Base-by-base conservation (phyloP, 2,329 filamentous ascomycete genomes). In the Aschersonia sp. region DNA sequence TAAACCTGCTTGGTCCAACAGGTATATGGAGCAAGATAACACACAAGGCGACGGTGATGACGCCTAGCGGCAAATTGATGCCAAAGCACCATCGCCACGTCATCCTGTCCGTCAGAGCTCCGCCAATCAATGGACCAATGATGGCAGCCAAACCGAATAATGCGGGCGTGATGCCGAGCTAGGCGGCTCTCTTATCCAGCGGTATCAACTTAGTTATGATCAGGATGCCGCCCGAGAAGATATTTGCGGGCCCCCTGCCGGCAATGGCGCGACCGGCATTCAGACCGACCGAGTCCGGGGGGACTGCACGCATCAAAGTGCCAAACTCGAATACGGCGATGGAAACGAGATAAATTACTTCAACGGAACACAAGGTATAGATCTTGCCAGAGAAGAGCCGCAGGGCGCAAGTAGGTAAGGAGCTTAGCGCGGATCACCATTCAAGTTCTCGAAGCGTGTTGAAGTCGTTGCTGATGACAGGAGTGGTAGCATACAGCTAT, bases 131-230 rank as follows among this genome's bases (percentile, higher is more conserved):
- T 6, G 73, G 73, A 0, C 72, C 73, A 4, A 68, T 67, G 6
- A 75, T 70, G 31, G 62, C 66, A 42, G 73, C 73, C 45, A 80
- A 67, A 12, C 75, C 76, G 60, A 71, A 79, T 64, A 78, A 75
- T 45, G 67, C 71, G 9, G 71, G 72, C 41, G 78, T 66, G 41
- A 78, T 57, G 30, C 75, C 75, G 47, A 75, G 75, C 30, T 71
- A 74, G 32, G 75, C 59, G 6, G 70, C 76, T 33, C 76, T 65
- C 54, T 75, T 73, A 6, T 68, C 60, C 7, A 79, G 65, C 5
- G 76, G 75, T 44, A 79, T 70, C 64, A 42, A 42, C 4, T 42
- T 22, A 5, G 40, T 8, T 14, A 22, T 42, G 45, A 75, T 71
- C 41, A 72, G 67, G 29, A 73, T 67, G 42, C 67, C 66, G 14